These are phyloP conservation scores for Alternaria infectoria DNA, from an alignment of 2,329 filamentous ascomycete species.

Conservation along the genomic window DNA sequence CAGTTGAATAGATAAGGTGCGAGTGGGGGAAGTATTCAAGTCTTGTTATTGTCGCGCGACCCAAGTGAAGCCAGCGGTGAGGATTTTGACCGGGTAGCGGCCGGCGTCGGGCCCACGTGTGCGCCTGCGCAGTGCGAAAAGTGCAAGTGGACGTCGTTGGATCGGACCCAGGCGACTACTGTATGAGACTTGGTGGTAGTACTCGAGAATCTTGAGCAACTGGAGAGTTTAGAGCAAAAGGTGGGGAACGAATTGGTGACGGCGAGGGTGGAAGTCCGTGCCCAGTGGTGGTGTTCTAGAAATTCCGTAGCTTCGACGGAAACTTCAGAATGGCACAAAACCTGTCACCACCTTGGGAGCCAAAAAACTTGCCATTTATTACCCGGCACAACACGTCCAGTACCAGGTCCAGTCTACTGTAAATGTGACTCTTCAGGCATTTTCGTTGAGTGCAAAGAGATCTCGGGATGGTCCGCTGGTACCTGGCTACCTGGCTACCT, in stretches of 20 bases:
- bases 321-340: constrained; percentile 5
- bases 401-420: not conserved
- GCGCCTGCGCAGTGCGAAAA: not conserved
- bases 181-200: not conserved
- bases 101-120: constrained; percentile 2
- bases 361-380: not conserved
- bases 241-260: constrained; percentile 4
- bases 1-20: not conserved
- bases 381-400: not conserved
- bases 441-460: not conserved
- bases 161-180: not conserved
- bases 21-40: not conserved
- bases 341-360: constrained; percentile 1
- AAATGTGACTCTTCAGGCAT: not conserved
- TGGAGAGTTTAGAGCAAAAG: not conserved
- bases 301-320: constrained; percentile 14
- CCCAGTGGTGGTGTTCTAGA: constrained; percentile 12
- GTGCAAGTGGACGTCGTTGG: not conserved
- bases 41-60: constrained; percentile 9
- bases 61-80: constrained; percentile 3
- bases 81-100: constrained; percentile 13
- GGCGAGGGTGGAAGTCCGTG: constrained; percentile 10
- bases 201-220: not conserved
- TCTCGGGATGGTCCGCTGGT: not conserved
- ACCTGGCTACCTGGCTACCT: not conserved